Conservation (phyloP, 2,329 filamentous ascomycete genomes). For the Penicillium carneum region DNA sequence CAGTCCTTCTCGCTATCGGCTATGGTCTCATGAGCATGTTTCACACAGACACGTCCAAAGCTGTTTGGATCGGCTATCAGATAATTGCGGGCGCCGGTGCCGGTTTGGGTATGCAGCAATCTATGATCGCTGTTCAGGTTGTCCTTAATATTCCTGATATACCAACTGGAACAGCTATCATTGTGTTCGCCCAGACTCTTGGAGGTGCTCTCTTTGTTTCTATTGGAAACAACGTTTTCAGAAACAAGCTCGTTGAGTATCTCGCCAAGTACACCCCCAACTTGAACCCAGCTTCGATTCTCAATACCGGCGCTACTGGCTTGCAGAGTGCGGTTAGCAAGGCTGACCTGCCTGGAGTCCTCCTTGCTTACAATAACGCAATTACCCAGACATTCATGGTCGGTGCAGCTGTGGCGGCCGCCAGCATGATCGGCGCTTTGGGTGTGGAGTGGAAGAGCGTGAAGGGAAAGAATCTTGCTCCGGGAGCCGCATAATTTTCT, state of each 20-base stretch:
- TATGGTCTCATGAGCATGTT: constrained; percentile 42
- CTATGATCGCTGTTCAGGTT: constrained; percentile 37
- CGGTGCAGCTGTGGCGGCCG: constrained; percentile 3
- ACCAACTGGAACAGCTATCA: constrained; percentile 32
- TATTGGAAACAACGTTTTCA: constrained; percentile 39
- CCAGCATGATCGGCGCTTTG: constrained; percentile 4
- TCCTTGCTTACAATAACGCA: constrained; percentile 10
- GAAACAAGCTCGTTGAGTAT: constrained; percentile 33
- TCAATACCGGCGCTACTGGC: constrained; percentile 5
- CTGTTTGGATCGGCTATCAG: constrained; percentile 50
- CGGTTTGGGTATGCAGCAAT: constrained; percentile 35
- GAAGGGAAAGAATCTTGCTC: constrained; percentile 9
- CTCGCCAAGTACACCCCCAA: constrained; percentile 10
- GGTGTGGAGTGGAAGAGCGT: constrained; percentile 20
- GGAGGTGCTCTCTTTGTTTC: constrained; percentile 39
- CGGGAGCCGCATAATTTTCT: constrained; percentile 4
- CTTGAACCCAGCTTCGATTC: neutral
- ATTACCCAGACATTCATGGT: constrained; percentile 6
- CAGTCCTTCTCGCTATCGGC: constrained; percentile 37
- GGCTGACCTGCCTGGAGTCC: constrained; percentile 1
- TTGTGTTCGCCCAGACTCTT: constrained; percentile 39
- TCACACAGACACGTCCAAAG: constrained; percentile 18
- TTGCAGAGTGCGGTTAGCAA: constrained; percentile 5
- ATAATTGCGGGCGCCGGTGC: constrained; percentile 42
- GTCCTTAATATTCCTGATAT: constrained; percentile 33